Evolutionary conservation across 768 basidiomycete species (phyloP), one percentile per base, ranked within the genome.

Genomic region (Pisolithus microcarpus): DNA sequence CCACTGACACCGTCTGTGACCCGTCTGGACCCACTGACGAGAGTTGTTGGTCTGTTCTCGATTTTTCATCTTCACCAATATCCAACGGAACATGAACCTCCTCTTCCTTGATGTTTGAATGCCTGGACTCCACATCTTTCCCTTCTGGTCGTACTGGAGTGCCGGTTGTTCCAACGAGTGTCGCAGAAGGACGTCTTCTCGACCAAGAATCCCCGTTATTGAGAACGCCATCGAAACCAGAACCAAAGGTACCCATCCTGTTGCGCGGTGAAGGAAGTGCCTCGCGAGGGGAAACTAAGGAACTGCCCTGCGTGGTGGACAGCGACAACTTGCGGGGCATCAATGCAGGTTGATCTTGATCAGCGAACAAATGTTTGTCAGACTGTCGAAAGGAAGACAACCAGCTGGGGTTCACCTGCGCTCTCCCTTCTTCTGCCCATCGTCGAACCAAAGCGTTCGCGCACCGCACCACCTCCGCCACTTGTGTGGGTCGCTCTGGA

Each of bases 141-240:
- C 75, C 68, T 4, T 70, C 70, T 37, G 69, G 70, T 70, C 80
- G 64, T 66, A 68, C 60, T 52, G 52, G 51, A 65, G 66, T 58
- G 1, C 58, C 55, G 45, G 65, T 65, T 53, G 67, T 62, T 43
- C 79, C 86, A 45, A 70, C 51, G 16, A 73, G 68, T 31, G 75
- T 73, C 53, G 80, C 80, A n/a, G 84, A 81, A 54, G 77, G 67
- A 36, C 84, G 80, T 58, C 82, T 76, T 57, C 81, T 74, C 11
- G 82, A 71, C 87, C 87, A 87, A 28, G 84, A 78, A 48, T 89
- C 87, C 43, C 81, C 82, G 46, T 71, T 73, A 48, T 64, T 73
- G 45, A 89, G 70, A 9, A 88, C 78, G n/a, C 86, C 86, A 58
- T 90, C 87, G 56, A 89, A 87, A 51, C 77, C 77, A 49, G 80